Base-by-base conservation (phyloP, 805 yeast genomes). In the Vanderwaltozyma tropicalis region DNA sequence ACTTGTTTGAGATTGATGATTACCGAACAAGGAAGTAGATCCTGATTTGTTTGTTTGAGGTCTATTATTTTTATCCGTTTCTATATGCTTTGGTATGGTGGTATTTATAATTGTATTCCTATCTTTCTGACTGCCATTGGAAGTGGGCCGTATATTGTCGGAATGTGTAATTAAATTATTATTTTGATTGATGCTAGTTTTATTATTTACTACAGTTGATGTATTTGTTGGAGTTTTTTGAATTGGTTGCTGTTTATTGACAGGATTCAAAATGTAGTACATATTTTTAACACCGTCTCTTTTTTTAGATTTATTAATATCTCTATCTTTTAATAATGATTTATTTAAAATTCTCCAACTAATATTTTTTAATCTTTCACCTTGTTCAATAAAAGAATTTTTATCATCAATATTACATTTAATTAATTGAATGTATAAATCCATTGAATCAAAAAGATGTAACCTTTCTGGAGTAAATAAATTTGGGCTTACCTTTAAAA, bases 211-310 rank as follows among this genome's bases (percentile, higher is more conserved):
- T 35, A 15, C 24, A 24, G 12, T 25, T 20, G 21, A 8, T 21
- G 15, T 28, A 28, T 9, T n/a, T 16, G 11, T 35, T 28, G 27
- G 14, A 13, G 26, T 31, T 31, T 29, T n/a, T n/a, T n/a, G n/a
- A n/a, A n/a, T n/a, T 22, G 25, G 25, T 13, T 26, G 28, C 13
- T 26, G 28, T 11, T 11, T n/a, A 9, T 9, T 9, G 7, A n/a
- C n/a, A n/a, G 27, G 28, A 28, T 49, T 50, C 26, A 55, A 34
- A 15, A 60, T 55, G 17, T 50, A 41, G 37, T 57, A 60, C 31
- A 57, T 38, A 38, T 49, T 58, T 38, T 47, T 55, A n/a, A 59
- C 59, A 14, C 63, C 64, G 26, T 60, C 64, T 33, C 53, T 46
- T 32, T 53, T 60, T 44, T 55, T 57, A 6, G 60, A 49, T 36